Evolutionary conservation across 108 stramenopile species (phyloP).

Genomic region (Hondaea fermentalgiana): DNA sequence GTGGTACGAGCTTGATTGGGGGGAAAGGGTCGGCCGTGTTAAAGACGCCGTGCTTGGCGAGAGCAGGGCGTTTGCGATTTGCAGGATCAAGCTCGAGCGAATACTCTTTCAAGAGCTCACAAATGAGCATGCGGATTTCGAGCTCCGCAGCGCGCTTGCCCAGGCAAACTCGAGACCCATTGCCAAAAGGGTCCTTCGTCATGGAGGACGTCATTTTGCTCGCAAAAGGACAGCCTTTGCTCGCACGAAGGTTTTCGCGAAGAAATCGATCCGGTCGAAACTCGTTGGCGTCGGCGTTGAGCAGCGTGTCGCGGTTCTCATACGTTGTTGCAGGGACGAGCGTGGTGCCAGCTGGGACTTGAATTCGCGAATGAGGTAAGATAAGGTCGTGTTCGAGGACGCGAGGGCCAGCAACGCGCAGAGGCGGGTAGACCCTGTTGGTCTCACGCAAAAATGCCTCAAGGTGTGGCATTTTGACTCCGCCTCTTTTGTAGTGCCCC

Average conservation of each 20-base stretch:
- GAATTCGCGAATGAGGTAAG: not conserved
- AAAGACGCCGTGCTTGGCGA: no score
- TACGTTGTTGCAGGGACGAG: not conserved
- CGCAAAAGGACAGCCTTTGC: not conserved
- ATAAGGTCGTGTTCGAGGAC: not conserved
- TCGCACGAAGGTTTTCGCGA: not conserved
- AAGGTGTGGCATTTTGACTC: not conserved
- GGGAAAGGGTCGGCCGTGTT: no score
- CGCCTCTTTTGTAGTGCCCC: not conserved
- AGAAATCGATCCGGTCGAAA: not conserved
- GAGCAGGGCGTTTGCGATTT: no score
- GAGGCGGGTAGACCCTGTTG: not conserved
- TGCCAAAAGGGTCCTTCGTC: not conserved
- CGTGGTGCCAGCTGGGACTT: not conserved
- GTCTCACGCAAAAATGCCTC: not conserved
- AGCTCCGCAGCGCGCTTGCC: slow-evolving; percentile 8
- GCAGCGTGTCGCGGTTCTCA: not conserved
- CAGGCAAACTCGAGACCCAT: not conserved
- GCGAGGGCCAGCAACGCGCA: not conserved
- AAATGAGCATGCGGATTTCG: not conserved
- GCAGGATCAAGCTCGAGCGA: no score
- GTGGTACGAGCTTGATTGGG: no score
- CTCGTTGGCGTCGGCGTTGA: not conserved
- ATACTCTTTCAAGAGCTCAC: not conserved
- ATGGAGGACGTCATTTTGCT: not conserved